Percentiles rank a stretch among this genome's conserved stretches.
Evolutionary conservation across 2,329 filamentous ascomycete species (phyloP).

Genomic region (Exserohilum rostratum): DNA sequence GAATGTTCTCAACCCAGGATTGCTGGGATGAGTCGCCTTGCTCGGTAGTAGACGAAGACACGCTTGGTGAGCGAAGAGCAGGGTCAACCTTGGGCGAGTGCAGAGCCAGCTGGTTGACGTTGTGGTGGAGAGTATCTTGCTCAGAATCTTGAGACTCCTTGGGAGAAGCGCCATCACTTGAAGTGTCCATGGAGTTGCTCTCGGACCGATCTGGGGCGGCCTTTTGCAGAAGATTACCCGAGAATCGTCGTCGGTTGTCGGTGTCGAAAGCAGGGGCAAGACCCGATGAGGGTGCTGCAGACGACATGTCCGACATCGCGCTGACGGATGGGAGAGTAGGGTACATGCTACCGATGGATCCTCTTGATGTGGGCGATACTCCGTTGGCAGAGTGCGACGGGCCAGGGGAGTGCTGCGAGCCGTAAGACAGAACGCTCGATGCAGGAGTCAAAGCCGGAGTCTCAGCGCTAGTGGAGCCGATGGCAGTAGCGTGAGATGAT

Average conservation of each 20-base stretch:
- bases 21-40: conserved; percentile 52
- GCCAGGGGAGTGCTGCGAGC: conserved; percentile 76
- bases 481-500: conserved; percentile 61
- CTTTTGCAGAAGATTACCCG: conserved; percentile 64
- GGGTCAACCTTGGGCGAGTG: conserved; percentile 51
- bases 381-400: conserved; percentile 60
- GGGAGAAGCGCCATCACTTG: conserved; percentile 43
- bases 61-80: conserved; percentile 47
- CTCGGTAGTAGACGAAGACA: conserved; percentile 45
- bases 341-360: conserved; percentile 68
- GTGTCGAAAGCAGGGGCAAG: conserved; percentile 69
- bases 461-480: conserved; percentile 55
- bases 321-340: conserved; percentile 75
- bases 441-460: conserved; percentile 80
- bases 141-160: conserved; percentile 44
- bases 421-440: conserved; percentile 76
- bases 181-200: conserved; percentile 50
- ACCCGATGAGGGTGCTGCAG: conserved; percentile 70
- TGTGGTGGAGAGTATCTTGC: conserved; percentile 46
- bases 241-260: conserved; percentile 66
- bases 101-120: conserved; percentile 48
- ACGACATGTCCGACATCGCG: conserved; percentile 65
- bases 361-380: conserved; percentile 69
- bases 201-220: conserved; percentile 44
- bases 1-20: conserved; percentile 68